Percentiles rank a stretch among this genome's conserved stretches.
phyloP scores from a whole-genome alignment of 306 rosid genomes.

The Sechiopsis laciniata region DNA sequence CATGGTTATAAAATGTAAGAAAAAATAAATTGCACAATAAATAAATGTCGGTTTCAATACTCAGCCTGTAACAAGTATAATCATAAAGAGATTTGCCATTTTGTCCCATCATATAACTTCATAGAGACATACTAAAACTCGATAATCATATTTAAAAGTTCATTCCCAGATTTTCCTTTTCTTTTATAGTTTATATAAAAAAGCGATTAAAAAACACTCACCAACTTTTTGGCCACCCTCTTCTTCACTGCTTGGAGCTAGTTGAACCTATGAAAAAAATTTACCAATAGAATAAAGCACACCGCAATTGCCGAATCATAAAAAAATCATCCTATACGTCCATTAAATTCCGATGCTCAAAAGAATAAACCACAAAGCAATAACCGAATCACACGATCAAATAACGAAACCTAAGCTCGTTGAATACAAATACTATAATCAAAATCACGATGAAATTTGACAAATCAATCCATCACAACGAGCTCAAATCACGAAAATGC shows the following conservation, averaged over 20 bases:
- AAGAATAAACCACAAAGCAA: background rate
- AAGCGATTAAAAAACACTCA: slow-evolving; percentile 29
- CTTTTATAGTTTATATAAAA: background rate
- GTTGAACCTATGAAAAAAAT: slow-evolving; percentile 38
- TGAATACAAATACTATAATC: background rate
- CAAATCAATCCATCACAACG: background rate
- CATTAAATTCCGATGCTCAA: background rate
- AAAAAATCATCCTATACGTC: background rate
- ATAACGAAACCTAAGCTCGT: background rate
- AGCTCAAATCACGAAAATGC: background rate
- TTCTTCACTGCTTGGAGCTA: slow-evolving; percentile 45
- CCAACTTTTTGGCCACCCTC: slow-evolving; percentile 42
- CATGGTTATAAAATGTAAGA: background rate
- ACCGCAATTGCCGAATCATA: background rate
- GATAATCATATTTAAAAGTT: background rate
- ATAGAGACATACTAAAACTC: background rate
- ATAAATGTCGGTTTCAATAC: background rate
- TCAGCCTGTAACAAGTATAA: background rate
- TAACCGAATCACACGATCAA: background rate
- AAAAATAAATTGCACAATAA: background rate
- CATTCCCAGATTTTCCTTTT: background rate
- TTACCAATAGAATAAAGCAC: background rate
- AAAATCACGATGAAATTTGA: background rate
- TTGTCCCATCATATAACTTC: background rate
- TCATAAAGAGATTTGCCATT: background rate